Conservation (phyloP, 73 alveolate genomes). For the Paramecium pentaurelia region DNA sequence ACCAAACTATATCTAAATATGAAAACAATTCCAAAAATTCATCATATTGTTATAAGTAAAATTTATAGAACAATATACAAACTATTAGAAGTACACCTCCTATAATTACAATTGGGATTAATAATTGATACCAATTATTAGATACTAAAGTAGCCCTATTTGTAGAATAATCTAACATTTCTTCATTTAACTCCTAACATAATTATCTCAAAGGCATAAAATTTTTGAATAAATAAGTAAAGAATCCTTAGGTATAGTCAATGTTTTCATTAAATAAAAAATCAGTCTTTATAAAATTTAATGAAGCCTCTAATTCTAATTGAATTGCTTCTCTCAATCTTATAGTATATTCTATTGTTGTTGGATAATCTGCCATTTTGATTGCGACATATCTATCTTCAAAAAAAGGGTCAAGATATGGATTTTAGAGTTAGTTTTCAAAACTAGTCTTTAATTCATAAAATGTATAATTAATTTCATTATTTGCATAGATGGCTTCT, state of each 20-base stretch:
- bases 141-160: not conserved
- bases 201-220: not conserved
- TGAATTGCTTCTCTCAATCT: slow-evolving; percentile 1
- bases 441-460: not conserved
- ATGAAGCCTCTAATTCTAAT: not conserved
- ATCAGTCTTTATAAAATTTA: not conserved
- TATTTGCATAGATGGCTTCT: not conserved
- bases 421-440: not conserved
- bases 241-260: not conserved
- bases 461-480: not conserved
- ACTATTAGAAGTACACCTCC: not conserved
- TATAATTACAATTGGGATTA: not conserved
- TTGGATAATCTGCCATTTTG: not conserved
- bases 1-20: not conserved
- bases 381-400: not conserved
- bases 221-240: not conserved
- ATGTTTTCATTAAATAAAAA: not conserved
- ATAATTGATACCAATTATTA: not conserved
- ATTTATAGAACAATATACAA: not conserved
- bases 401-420: slow-evolving; percentile 16
- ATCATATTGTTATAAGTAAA: not conserved
- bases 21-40: not conserved
- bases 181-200: not conserved
- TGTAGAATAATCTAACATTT: not conserved
- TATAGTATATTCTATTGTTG: not conserved